Evolutionary conservation across 768 basidiomycete species (phyloP).

Genomic region (Leccinum olivaceopallidum): DNA sequence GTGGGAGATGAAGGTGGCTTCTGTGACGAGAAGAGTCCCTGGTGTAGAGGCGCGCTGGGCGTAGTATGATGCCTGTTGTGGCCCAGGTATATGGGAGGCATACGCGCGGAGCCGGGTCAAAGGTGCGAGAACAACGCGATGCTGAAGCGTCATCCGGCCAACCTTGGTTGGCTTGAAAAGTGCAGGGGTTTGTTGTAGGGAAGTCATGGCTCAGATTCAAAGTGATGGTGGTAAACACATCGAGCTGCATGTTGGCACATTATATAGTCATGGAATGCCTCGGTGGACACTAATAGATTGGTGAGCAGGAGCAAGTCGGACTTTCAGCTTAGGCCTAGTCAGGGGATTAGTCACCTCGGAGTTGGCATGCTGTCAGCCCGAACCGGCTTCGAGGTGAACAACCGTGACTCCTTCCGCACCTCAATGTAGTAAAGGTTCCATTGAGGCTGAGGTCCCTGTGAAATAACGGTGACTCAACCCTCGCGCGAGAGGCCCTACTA

Average conservation of each 20-base stretch:
- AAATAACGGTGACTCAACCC: too few species aligned
- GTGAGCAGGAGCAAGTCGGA: neutral
- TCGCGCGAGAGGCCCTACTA: too few species aligned
- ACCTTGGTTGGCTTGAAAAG: neutral
- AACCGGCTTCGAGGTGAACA: too few species aligned
- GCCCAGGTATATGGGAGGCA: neutral
- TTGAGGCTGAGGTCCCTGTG: too few species aligned
- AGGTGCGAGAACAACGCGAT: neutral
- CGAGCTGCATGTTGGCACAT: neutral
- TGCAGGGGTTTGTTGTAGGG: neutral
- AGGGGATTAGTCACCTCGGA: too few species aligned
- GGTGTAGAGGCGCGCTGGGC: neutral
- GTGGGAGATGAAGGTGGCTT: neutral
- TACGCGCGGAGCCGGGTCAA: neutral
- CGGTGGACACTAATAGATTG: neutral
- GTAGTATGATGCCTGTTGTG: neutral
- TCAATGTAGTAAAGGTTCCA: too few species aligned
- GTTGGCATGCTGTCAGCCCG: too few species aligned
- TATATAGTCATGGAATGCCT: neutral
- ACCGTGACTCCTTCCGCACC: too few species aligned
- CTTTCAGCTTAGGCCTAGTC: too few species aligned
- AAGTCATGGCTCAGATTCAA: neutral
- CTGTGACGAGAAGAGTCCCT: neutral
- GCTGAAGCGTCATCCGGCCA: neutral
- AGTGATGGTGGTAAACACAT: neutral